These are phyloP conservation scores for Heteromeles arbutifolia DNA, from an alignment of 306 rosid species.

Conservation along the genomic window DNA sequence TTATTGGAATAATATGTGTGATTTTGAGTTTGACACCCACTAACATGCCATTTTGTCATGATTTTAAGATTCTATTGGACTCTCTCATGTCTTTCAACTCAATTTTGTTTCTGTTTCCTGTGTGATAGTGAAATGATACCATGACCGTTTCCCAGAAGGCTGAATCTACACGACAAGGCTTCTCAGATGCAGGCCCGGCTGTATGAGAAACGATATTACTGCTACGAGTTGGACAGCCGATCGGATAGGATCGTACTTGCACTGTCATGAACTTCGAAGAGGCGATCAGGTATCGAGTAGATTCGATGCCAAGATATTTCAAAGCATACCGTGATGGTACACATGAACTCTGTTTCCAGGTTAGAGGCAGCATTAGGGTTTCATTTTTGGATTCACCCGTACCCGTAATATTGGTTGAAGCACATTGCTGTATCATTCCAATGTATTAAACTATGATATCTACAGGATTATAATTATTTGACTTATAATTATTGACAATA, in stretches of 20 bases:
- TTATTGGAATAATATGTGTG: conserved; percentile 4
- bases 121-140: background rate
- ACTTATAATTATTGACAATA: background rate
- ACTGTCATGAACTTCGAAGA: background rate
- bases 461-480: background rate
- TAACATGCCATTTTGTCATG: background rate
- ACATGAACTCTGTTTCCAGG: background rate
- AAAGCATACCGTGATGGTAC: background rate
- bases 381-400: background rate
- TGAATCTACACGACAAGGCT: background rate
- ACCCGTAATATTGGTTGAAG: background rate
- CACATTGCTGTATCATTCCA: background rate
- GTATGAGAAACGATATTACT: background rate
- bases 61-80: background rate
- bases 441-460: background rate
- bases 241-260: background rate
- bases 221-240: background rate
- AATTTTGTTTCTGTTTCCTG: background rate
- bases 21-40: conserved; percentile 19
- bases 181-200: background rate
- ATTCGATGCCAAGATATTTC: background rate
- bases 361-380: background rate
- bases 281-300: background rate
- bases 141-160: background rate
- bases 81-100: background rate